These are phyloP conservation scores for Mycena polygramma DNA, from an alignment of 768 basidiomycete species.

Conservation along the genomic window DNA sequence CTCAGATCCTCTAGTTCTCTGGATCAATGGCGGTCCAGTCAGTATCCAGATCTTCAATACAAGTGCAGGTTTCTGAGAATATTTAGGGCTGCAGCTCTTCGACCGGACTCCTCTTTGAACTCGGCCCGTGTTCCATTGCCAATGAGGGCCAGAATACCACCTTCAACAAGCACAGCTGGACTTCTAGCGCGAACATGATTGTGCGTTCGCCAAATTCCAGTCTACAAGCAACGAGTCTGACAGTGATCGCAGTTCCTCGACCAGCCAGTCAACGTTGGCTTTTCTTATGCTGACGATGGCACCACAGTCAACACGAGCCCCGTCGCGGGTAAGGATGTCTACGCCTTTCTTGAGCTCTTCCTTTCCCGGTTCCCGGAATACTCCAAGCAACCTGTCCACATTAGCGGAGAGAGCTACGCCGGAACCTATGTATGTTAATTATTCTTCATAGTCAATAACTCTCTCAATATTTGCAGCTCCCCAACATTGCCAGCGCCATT, in stretches of 20 bases:
- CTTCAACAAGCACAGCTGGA: slow-evolving; percentile 90
- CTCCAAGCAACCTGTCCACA: slow-evolving; percentile 76
- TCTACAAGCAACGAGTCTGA: not conserved
- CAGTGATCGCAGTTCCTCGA: slow-evolving; percentile 63
- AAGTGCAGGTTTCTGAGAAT: not conserved
- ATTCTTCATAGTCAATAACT: no score
- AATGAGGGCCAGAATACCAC: slow-evolving; percentile 79
- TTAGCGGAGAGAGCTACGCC: slow-evolving; percentile 85
- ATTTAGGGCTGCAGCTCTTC: slow-evolving; percentile 67
- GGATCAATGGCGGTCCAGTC: slow-evolving; percentile 88
- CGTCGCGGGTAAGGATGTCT: slow-evolving; percentile 91
- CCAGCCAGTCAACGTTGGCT: slow-evolving; percentile 92
- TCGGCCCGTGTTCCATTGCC: slow-evolving; percentile 87
- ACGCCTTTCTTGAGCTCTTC: slow-evolving; percentile 87
- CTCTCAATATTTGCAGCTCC: slow-evolving; percentile 44
- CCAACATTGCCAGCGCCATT: slow-evolving; percentile 88
- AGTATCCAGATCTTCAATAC: not conserved
- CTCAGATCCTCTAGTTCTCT: slow-evolving; percentile 86
- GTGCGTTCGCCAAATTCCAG: slow-evolving; percentile 5
- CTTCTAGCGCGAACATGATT: slow-evolving; percentile 78
- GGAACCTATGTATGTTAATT: slow-evolving; percentile 71
- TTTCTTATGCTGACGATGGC: slow-evolving; percentile 84
- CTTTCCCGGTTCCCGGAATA: slow-evolving; percentile 83
- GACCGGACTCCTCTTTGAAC: slow-evolving; percentile 91
- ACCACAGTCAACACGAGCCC: slow-evolving; percentile 84